Evolutionary conservation across 495 filamentous ascomycete species (phyloP).

Genomic region (Coniosporium apollinis): DNA sequence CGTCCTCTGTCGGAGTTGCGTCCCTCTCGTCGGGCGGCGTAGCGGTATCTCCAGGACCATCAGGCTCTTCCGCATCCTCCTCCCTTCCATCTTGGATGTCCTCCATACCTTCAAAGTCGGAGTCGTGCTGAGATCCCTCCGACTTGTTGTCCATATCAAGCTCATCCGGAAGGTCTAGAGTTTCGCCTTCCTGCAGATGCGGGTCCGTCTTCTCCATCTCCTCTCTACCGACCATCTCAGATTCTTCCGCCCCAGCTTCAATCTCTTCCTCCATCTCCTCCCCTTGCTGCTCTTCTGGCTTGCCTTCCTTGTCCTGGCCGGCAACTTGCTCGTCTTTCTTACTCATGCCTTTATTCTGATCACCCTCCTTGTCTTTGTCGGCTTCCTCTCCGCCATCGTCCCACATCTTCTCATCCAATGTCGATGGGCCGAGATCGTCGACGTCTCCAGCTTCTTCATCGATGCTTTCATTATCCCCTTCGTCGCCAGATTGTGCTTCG

Average conservation of each 20-base stretch:
- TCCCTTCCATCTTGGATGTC: conserved; percentile 23
- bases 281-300: conserved; percentile 32
- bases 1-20: too few relatives aligned
- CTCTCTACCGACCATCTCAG: conserved; percentile 41
- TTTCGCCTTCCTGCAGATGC: conserved; percentile 55
- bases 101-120: conserved; percentile 36
- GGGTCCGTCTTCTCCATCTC: conserved; percentile 48
- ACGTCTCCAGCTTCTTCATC: conserved; percentile 84
- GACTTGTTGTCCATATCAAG: conserved; percentile 52
- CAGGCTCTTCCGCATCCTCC: conserved; percentile 18
- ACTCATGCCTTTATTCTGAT: conserved; percentile 44
- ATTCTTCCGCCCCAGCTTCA: conserved; percentile 41
- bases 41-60: conserved; percentile 15
- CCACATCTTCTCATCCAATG: conserved; percentile 97
- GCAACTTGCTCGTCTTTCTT: conserved; percentile 21
- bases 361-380: conserved; percentile 68
- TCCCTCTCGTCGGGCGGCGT: conserved; percentile 8
- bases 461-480: conserved; percentile 47
- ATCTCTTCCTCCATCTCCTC: conserved; percentile 39
- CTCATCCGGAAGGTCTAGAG: conserved; percentile 49
- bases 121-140: conserved; percentile 37
- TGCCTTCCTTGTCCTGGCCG: conserved; percentile 23
- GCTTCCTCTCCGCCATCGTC: conserved; percentile 63
- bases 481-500: conserved; percentile 34
- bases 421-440: conserved; percentile 70